Base-by-base conservation (phyloP, 2,329 filamentous ascomycete genomes). In the Pseudonectria buxi region DNA sequence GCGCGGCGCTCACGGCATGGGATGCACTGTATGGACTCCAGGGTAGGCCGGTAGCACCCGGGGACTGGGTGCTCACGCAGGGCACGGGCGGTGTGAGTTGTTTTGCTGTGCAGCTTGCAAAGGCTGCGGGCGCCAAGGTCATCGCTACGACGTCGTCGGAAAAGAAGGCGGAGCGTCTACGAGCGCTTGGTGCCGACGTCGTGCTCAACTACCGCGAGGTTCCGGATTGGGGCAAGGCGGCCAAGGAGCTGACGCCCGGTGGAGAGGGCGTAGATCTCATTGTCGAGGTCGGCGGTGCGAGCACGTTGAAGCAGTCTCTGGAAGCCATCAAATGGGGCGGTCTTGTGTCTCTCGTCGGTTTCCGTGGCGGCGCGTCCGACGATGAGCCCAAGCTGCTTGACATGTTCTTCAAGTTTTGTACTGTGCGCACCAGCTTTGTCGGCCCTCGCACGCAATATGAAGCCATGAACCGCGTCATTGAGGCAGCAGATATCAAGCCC, bases 71-170 rank as follows among this genome's bases (percentile, higher is more conserved):
- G 3, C 66, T 86, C 24, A 78, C 78, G 2, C 78, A 84, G 57
- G 81, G 81, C n/a, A 84, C 79, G 0, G 81, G 81, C 14, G 81
- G 81, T 39, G 81, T 85, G 7, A 75, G 70, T 43, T 68, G 83
- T 40, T 82, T 82, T 39, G 80, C 71, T 4, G 56, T 83, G n/a
- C 80, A 71, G 59, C 70, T 72, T 43, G 69, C 69, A 35, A 69
- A 68, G 50, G 66, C 65, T 2, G 66, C 64, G 4, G 68, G 69
- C 29, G 68, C 68, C 6, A 63, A 44, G 7, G 68, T 72, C 40
- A 67, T 72, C 35, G 67, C 68, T 24, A 72, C 69, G 3, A 73
- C 69, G 0, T 63, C 61, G 14, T 65, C 65, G 7, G 50, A 51
- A 22, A 63, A 59, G n/a, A 72, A 72, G 56, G 63, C 54, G 24